Conservation (phyloP, 2,329 filamentous ascomycete species). For the Neobulgaria alba region DNA sequence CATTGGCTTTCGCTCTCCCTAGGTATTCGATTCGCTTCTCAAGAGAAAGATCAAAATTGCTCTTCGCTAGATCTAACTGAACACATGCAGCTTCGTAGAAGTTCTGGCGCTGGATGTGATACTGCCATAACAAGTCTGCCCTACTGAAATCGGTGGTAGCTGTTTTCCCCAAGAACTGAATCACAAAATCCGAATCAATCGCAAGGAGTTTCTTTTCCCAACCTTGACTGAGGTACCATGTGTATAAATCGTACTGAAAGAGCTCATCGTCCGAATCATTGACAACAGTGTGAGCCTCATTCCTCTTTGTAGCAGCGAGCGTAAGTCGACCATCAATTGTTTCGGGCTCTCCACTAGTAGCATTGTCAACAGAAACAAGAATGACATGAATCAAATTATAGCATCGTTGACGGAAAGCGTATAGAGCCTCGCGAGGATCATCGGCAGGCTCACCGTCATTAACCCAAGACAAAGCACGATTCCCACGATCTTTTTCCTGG, state of each 20-base stretch:
- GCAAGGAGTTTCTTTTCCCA: slow-evolving; percentile 80
- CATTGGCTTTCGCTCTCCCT: slow-evolving; percentile 84
- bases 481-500: slow-evolving; percentile 76
- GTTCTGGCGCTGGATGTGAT: slow-evolving; percentile 75
- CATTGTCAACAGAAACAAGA: slow-evolving; percentile 66
- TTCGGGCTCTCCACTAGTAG: slow-evolving; percentile 59
- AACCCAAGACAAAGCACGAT: slow-evolving; percentile 76
- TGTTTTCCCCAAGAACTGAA: slow-evolving; percentile 75
- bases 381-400: slow-evolving; percentile 85
- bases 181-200: slow-evolving; percentile 76
- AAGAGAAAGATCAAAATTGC: slow-evolving; percentile 70
- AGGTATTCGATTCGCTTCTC: slow-evolving; percentile 84
- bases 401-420: slow-evolving; percentile 64
- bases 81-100: slow-evolving; percentile 85
- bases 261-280: slow-evolving; percentile 84
- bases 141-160: slow-evolving; percentile 64
- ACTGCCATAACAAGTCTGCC: slow-evolving; percentile 86
- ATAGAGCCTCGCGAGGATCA: slow-evolving; percentile 62
- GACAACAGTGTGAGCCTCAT: slow-evolving; percentile 86
- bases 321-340: slow-evolving; percentile 71
- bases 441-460: slow-evolving; percentile 67
- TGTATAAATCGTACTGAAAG: slow-evolving; percentile 93
- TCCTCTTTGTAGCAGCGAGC: slow-evolving; percentile 65
- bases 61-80: slow-evolving; percentile 74
- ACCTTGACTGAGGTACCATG: slow-evolving; percentile 86